Evolutionary conservation across 805 yeast genomes (phyloP).

Genomic region (Ogataea ganodermae): DNA sequence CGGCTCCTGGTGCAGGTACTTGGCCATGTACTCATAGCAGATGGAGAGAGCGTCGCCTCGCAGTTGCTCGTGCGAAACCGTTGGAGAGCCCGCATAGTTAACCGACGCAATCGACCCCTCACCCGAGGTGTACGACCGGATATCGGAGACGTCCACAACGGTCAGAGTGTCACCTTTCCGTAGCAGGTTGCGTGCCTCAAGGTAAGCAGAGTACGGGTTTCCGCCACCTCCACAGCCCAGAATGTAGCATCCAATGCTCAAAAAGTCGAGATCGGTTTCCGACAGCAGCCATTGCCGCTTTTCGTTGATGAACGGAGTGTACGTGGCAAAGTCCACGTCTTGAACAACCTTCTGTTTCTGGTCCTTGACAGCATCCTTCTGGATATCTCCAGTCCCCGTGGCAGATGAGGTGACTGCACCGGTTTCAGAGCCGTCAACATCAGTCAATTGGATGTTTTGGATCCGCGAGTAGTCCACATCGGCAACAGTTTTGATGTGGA

Average conservation of each 20-base stretch:
- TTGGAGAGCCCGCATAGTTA: slow-evolving; percentile 49
- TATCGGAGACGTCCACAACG: slow-evolving; percentile 40
- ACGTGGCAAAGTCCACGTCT: slow-evolving; percentile 31
- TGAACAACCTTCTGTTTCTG: slow-evolving; percentile 17
- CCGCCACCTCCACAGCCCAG: slow-evolving; percentile 58
- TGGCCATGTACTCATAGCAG: slow-evolving; percentile 33
- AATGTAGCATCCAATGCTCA: slow-evolving; percentile 46
- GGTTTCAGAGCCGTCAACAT: not conserved
- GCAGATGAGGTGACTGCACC: not conserved
- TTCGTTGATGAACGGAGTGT: slow-evolving; percentile 35
- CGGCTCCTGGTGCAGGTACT: slow-evolving; percentile 30
- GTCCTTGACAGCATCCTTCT: slow-evolving; percentile 15
- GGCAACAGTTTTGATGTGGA: slow-evolving; percentile 43
- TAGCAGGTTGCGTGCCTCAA: slow-evolving; percentile 38
- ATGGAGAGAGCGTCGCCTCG: slow-evolving; percentile 40
- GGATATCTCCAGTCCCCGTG: slow-evolving; percentile 12
- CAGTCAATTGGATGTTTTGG: slow-evolving; percentile 1
- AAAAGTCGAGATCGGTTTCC: slow-evolving; percentile 44
- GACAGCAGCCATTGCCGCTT: slow-evolving; percentile 42
- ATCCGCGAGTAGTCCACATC: slow-evolving; percentile 43
- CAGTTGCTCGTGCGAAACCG: slow-evolving; percentile 46
- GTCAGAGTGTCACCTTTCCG: slow-evolving; percentile 37
- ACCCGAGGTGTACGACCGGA: slow-evolving; percentile 26
- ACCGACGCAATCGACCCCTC: slow-evolving; percentile 37
- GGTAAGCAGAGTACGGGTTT: slow-evolving; percentile 43